Percentiles rank a stretch among this genome's conserved stretches.
phyloP scores from a whole-genome alignment of 2,329 filamentous ascomycete species.

The Xylaria multiplex region DNA sequence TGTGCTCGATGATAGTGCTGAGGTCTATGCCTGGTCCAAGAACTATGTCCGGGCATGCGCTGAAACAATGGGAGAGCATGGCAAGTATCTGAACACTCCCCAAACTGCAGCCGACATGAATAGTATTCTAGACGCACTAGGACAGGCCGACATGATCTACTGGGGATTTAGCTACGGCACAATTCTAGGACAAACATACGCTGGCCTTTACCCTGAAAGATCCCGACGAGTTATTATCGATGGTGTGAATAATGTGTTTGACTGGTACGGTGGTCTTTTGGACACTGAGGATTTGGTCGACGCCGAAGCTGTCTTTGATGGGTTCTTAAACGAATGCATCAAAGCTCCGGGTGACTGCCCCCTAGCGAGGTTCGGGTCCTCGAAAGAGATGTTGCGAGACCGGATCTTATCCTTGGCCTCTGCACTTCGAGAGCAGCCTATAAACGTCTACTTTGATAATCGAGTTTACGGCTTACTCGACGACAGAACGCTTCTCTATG shows the following conservation, averaged over 20 bases:
- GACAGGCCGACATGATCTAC: slow-evolving; percentile 52
- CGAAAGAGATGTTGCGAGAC: slow-evolving; percentile 50
- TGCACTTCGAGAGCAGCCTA: slow-evolving; percentile 52
- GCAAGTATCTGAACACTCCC: slow-evolving; percentile 59
- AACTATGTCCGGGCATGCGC: slow-evolving; percentile 55
- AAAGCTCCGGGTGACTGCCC: slow-evolving; percentile 59
- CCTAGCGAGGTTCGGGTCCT: slow-evolving; percentile 51
- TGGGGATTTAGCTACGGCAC: slow-evolving; percentile 56
- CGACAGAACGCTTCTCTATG: slow-evolving; percentile 50
- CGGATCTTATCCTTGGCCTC: slow-evolving; percentile 50
- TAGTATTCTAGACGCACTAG: slow-evolving; percentile 57
- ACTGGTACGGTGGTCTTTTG: slow-evolving; percentile 55
- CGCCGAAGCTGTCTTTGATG: slow-evolving; percentile 54
- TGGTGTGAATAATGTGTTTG: slow-evolving; percentile 50
- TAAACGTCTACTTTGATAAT: slow-evolving; percentile 56
- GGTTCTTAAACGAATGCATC: slow-evolving; percentile 59
- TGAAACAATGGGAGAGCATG: slow-evolving; percentile 58
- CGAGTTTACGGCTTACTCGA: slow-evolving; percentile 53
- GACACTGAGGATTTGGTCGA: slow-evolving; percentile 54
- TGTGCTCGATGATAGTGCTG: slow-evolving; percentile 49
- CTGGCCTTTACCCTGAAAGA: slow-evolving; percentile 51
- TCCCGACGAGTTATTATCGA: slow-evolving; percentile 52
- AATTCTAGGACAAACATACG: slow-evolving; percentile 54
- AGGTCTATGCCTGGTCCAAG: slow-evolving; percentile 55
- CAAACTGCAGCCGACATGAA: slow-evolving; percentile 64